phyloP scores from a whole-genome alignment of 805 yeast species.

The Sugiyamaella marilandica region DNA sequence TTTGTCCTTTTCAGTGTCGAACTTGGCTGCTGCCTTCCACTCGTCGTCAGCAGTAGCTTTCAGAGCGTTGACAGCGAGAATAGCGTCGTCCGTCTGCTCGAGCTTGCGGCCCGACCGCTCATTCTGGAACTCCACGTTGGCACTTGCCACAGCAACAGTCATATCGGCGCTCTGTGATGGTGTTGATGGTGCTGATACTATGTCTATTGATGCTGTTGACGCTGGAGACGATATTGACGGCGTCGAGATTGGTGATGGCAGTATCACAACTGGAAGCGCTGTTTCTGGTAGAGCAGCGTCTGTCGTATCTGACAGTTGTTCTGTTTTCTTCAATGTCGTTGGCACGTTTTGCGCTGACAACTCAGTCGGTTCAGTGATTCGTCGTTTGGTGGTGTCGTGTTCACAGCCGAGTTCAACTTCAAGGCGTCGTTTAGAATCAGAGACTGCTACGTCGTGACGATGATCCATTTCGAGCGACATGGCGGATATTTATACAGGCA shows the following conservation, averaged over 20 bases:
- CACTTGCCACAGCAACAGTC: background rate
- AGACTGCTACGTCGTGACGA: background rate
- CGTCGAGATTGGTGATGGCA: no score
- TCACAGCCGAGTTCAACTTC: no score
- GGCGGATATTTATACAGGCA: background rate
- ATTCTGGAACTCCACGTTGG: constrained; percentile 9
- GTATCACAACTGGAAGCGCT: no score
- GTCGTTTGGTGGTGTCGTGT: no score
- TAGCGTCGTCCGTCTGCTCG: constrained; percentile 21
- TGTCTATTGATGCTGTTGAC: no score
- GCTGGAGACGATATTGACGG: no score
- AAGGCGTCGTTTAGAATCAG: background rate
- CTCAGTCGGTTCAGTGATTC: no score
- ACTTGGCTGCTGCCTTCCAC: constrained; percentile 21
- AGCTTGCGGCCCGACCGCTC: constrained; percentile 12
- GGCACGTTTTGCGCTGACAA: no score
- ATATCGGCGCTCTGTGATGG: background rate
- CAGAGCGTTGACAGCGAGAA: constrained; percentile 18
- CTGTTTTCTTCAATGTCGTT: background rate
- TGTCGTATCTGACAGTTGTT: no score
- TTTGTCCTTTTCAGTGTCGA: constrained; percentile 29
- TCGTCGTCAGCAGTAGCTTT: constrained; percentile 10
- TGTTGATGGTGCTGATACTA: no score
- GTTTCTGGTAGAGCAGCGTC: no score
- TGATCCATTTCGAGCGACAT: constrained; percentile 2